A percentile compares a stretch with the other conserved stretches of the same genome.
Evolutionary conservation across 2,329 filamentous ascomycete genomes (phyloP).

Genomic region (Exserohilum turcica): DNA sequence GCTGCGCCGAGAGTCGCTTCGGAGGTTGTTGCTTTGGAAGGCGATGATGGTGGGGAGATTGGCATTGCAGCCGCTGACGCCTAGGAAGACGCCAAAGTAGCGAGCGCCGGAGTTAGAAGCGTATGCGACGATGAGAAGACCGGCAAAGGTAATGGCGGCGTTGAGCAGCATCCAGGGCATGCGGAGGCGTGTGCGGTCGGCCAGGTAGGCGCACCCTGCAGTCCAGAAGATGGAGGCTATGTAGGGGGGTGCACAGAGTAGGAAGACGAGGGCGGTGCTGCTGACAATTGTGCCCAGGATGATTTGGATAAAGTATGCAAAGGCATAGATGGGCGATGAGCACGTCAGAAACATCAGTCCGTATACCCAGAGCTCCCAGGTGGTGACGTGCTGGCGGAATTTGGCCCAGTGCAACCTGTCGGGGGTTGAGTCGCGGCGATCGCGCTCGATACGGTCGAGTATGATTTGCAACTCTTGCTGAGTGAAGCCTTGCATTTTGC

Average conservation of each 20-base stretch:
- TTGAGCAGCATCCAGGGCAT: neutral
- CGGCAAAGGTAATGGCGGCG: conserved; percentile 43
- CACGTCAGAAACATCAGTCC: neutral
- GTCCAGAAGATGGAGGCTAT: neutral
- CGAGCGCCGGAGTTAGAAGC: conserved; percentile 14
- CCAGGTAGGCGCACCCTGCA: neutral
- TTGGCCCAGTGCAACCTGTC: conserved; percentile 13
- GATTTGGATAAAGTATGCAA: conserved; percentile 25
- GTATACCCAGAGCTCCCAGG: conserved; percentile 24
- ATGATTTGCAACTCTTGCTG: conserved; percentile 18
- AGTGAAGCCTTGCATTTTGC: conserved; percentile 20
- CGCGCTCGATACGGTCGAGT: conserved; percentile 41
- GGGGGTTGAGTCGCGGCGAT: conserved; percentile 40
- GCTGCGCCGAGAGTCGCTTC: conserved; percentile 30
- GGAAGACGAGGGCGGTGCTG: neutral
- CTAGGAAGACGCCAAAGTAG: conserved; percentile 27
- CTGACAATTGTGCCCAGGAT: conserved; percentile 15
- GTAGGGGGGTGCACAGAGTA: neutral
- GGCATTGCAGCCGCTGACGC: conserved; percentile 21
- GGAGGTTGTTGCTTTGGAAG: conserved; percentile 37
- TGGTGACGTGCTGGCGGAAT: conserved; percentile 15
- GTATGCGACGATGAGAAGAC: conserved; percentile 59
- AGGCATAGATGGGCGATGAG: conserved; percentile 14
- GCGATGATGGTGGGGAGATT: conserved; percentile 23
- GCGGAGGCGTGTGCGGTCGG: neutral